Conservation (phyloP, 1,284 basidiomycete species). For the Inonotus hispidus region DNA sequence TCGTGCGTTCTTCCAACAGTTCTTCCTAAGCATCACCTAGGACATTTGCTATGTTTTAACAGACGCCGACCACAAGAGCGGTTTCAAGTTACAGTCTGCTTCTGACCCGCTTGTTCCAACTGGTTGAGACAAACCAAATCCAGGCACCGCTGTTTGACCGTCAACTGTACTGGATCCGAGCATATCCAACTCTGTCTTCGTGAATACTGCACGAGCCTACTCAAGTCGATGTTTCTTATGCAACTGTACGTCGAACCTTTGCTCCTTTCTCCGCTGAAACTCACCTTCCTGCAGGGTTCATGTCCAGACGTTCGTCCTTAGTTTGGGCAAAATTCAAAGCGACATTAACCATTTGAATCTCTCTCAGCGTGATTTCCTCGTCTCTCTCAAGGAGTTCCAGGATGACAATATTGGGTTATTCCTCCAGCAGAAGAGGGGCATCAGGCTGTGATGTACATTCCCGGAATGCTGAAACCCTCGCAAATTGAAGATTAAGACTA, state of each 20-base stretch:
- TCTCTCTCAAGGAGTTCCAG: slow-evolving; percentile 91
- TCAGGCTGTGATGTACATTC: slow-evolving; percentile 87
- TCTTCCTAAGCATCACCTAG: slow-evolving; percentile 89
- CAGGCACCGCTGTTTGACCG: slow-evolving; percentile 85
- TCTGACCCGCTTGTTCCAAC: slow-evolving; percentile 89
- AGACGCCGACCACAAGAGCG: slow-evolving; percentile 98
- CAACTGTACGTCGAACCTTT: slow-evolving; percentile 52
- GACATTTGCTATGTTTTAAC: slow-evolving; percentile 98
- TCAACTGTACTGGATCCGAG: slow-evolving; percentile 66
- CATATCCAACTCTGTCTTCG: slow-evolving; percentile 81
- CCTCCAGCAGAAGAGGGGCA: slow-evolving; percentile 78
- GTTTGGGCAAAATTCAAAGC: slow-evolving; percentile 80
- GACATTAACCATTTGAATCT: slow-evolving; percentile 95
- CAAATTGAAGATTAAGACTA: slow-evolving; percentile 91
- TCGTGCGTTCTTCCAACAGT: slow-evolving; percentile 85
- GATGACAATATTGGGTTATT: slow-evolving; percentile 84
- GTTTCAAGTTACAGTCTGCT: slow-evolving; percentile 88
- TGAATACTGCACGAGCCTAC: slow-evolving; percentile 83
- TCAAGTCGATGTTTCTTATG: slow-evolving; percentile 86
- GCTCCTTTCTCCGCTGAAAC: slow-evolving; percentile 9
- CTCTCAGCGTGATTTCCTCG: slow-evolving; percentile 85
- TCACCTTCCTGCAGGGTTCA: slow-evolving; percentile 45
- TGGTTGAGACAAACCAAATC: slow-evolving; percentile 83
- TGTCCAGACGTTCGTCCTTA: slow-evolving; percentile 75
- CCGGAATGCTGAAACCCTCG: slow-evolving; percentile 97